Evolutionary conservation across 495 filamentous ascomycete genomes (phyloP), one percentile per base, ranked within the genome.

Genomic region (Neurospora sp.): DNA sequence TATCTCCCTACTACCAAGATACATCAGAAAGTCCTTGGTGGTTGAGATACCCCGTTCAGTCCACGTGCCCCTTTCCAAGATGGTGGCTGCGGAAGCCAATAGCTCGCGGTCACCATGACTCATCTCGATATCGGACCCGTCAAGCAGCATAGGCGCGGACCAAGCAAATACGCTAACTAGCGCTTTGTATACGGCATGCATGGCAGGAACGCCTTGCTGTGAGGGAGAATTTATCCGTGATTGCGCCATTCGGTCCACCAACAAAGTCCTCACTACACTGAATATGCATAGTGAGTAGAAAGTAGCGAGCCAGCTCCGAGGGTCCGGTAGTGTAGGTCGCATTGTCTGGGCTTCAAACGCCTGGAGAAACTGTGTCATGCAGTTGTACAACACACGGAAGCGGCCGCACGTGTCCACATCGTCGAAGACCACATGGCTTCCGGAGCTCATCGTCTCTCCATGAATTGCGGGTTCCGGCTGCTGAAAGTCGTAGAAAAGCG

Each of bases 281-380:
- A 86, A 86, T 46, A 86, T 84, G 75, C 84, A 86, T 38, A 86
- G 76, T 5, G 85, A 85, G 71, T 83, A 78, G 70, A 86, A 84
- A 27, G 80, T 73, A n/a, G 85, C 83, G 4, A 85, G 74, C 85
- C 85, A 86, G 46, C 73, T 81, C 73, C 81, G 83, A 1, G 82
- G 78, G n/a, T 81, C 81, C 20, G 81, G 77, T 6, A 80, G 74
- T 12, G 77, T 76, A 27, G 78, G 78, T 40, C 82, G 80, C 75
- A 80, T 75, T 3, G 84, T 81, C 39, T 79, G 81, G 9, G 71
- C 79, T 72, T 86, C 85, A 69, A 86, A 83, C 7, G 83, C 82
- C 70, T 86, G 83, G 72, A 86, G 73, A 42, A 85, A 85, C 70
- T 84, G 82, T 37, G 77, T 76, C 84, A 85, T 84, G 72, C 84